phyloP scores from a whole-genome alignment of 2,329 filamentous ascomycete genomes.

The Hymenoscyphus fraxineus region DNA sequence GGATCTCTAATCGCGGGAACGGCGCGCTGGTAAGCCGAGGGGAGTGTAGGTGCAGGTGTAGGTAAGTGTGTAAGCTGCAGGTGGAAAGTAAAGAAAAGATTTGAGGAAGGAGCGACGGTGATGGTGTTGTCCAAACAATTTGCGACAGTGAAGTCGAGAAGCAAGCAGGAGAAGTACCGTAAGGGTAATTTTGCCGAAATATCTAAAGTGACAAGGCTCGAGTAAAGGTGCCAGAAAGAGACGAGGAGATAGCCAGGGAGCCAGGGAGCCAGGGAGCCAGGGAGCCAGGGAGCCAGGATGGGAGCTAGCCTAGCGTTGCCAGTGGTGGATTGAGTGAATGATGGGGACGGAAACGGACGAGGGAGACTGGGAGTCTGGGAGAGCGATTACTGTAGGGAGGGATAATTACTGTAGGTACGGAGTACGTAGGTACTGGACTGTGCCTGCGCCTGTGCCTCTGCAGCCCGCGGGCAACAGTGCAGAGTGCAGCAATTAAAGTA shows the following conservation, averaged over 20 bases:
- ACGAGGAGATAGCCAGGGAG: no score
- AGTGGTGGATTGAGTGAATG: background rate
- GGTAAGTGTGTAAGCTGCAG: no score
- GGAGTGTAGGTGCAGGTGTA: background rate
- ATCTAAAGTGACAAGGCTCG: background rate
- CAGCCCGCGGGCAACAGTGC: no score
- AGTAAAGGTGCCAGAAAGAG: background rate
- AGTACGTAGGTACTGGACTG: background rate
- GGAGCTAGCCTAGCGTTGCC: background rate
- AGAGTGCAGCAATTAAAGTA: no score
- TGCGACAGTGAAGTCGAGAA: background rate
- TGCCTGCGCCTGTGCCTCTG: background rate
- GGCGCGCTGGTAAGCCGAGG: background rate
- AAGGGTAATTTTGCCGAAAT: background rate
- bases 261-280: no score
- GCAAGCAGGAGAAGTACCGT: background rate
- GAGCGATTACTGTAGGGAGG: no score
- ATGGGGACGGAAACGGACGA: background rate
- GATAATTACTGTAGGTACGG: no score
- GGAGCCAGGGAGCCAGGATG: no score
- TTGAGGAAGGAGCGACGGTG: background rate
- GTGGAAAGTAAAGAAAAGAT: background rate
- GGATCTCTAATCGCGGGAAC: background rate
- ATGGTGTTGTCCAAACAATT: background rate
- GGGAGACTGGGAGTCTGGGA: no score